phyloP scores from a whole-genome alignment of 768 basidiomycete species.

The Suillus paluster region DNA sequence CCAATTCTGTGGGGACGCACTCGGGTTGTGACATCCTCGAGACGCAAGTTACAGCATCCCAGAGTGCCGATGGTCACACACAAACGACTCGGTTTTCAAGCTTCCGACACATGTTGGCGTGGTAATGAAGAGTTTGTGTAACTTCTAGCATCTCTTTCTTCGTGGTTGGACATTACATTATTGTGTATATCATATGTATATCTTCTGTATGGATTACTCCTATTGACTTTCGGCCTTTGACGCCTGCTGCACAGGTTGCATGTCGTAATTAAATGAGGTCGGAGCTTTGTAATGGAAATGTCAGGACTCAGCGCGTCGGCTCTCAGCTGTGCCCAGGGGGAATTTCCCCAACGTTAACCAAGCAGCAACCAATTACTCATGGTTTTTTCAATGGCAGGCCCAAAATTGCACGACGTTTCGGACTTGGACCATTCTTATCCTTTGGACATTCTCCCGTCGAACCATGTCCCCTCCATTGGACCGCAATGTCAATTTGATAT shows the following conservation, averaged over 20 bases:
- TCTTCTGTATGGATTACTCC: neutral
- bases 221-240: no score
- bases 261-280: neutral
- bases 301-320: neutral
- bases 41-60: conserved; percentile 17
- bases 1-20: conserved; percentile 18
- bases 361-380: neutral
- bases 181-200: neutral
- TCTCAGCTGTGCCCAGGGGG: neutral
- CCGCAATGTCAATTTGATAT: conserved; percentile 10
- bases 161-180: neutral
- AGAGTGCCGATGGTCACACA: conserved; percentile 8
- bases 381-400: neutral
- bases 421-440: neutral
- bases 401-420: neutral
- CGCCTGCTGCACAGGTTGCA: neutral
- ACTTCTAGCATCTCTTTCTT: neutral
- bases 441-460: neutral
- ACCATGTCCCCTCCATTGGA: neutral
- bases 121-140: conserved; percentile 25
- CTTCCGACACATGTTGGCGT: conserved; percentile 25
- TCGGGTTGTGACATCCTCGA: conserved; percentile 26
- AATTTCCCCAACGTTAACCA: no score
- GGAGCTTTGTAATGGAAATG: conserved; percentile 2
- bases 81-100: conserved; percentile 27